Evolutionary conservation across 1,284 basidiomycete genomes (phyloP).

Genomic region (Kalmanozyma brasiliensis): DNA sequence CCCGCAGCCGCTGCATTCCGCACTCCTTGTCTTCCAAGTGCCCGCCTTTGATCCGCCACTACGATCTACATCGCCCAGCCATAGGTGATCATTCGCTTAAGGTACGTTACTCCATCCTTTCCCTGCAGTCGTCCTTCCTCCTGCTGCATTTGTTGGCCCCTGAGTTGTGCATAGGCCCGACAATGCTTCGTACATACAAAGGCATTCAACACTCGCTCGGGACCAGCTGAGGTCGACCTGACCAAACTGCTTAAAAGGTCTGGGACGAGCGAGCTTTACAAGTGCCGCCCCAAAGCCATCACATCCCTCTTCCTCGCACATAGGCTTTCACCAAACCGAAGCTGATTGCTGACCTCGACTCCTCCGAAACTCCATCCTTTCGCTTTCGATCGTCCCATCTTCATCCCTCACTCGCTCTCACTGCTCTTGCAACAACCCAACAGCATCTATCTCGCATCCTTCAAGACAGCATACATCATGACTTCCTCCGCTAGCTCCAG

Average conservation of each 20-base stretch:
- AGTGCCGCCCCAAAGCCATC: too few species aligned
- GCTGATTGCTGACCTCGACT: constrained; percentile 18
- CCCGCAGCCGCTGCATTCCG: constrained; percentile 28
- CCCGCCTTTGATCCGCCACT: constrained; percentile 26
- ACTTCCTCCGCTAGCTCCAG: constrained; percentile 30
- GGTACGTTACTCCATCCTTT: constrained; percentile 22
- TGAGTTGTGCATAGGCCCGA: too few species aligned
- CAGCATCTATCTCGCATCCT: constrained; percentile 7
- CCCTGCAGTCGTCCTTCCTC: not conserved
- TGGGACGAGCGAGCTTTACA: too few species aligned
- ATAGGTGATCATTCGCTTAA: constrained; percentile 32
- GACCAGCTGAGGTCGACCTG: too few species aligned
- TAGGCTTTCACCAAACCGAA: constrained; percentile 2
- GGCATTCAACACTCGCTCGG: too few species aligned
- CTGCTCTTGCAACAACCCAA: constrained; percentile 12
- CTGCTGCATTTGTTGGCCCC: not conserved
- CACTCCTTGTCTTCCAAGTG: constrained; percentile 27
- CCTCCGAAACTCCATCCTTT: constrained; percentile 7
- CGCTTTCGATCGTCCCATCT: constrained; percentile 9
- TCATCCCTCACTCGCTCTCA: not conserved
- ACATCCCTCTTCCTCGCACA: constrained; percentile 15
- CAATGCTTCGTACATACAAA: too few species aligned
- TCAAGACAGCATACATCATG: constrained; percentile 22
- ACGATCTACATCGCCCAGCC: constrained; percentile 40
- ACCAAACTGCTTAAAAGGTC: constrained; percentile 34